Base-by-base conservation (phyloP, 1,284 basidiomycete genomes). In the Anthracocystis setariae region DNA sequence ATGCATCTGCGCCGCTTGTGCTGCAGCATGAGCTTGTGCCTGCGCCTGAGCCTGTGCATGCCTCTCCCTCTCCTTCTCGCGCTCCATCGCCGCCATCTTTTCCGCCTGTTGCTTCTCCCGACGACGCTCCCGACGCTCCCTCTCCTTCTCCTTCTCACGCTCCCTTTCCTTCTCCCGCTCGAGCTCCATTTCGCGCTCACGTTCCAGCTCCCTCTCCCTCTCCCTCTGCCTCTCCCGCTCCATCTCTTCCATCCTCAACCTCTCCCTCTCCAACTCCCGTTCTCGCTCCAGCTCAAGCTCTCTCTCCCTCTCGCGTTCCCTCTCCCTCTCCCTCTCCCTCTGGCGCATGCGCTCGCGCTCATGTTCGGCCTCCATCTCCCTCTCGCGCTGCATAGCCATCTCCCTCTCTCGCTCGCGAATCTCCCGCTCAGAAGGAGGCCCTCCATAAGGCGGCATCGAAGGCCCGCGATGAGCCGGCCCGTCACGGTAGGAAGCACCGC, bases 21-120 rank as follows among this genome's bases (percentile, higher is more conserved):
- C 65, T 21, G 60, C 64, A 3, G 64, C 61, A 7, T 73, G 66
- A 10, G 74, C 71, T 21, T 69, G 63, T 3, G 74, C 72, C 20
- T 67, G 61, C 0, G 63, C 63, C 25, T 60, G 62, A 7, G 68
- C 73, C 15, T 68, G 59, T 3, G 63, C 64, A 18, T 61, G 62
- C 29, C 51, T 53, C 43, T 61, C 64, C n/a, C 52, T 45, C 46
- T 69, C 61, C 51, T 55, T 68, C 38, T 65, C 66, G 15, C 62
- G 62, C 40, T 72, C 69, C 25, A 66, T 38, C 0, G 63, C 69
- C 8, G 63, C 63, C 51, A 50, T 35, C 59, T 72, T 72, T 8
- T 72, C 69, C 8, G 69, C 69, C 21, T 72, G 69, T 37, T 71
- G 68, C 52, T 66, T 66, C 52, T 72, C 69, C 8, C 59, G 42